Conservation (phyloP, 345 rosid species). For the Hirschfeldia incana region DNA sequence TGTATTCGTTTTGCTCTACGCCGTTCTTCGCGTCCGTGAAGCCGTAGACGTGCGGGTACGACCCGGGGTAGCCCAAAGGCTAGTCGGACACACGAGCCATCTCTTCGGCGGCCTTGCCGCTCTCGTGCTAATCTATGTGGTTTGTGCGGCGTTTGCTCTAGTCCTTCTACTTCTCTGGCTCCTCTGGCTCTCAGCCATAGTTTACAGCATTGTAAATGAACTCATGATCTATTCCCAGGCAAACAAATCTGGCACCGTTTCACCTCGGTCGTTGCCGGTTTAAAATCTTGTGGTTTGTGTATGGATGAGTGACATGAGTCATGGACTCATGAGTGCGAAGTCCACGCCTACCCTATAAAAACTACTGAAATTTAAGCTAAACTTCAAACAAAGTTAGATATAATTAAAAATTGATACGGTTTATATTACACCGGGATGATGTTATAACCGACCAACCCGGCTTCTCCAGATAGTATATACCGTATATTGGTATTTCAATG, state of each 20-base stretch:
- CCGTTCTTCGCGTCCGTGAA: neutral
- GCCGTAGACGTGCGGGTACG: neutral
- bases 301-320: too few species aligned
- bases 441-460: too few species aligned
- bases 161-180: conserved; percentile 14
- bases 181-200: conserved; percentile 2
- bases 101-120: conserved; percentile 28
- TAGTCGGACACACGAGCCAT: conserved; percentile 18
- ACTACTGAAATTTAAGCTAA: too few species aligned
- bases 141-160: neutral
- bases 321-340: too few species aligned
- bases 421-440: too few species aligned
- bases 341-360: too few species aligned
- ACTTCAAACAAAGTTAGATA: too few species aligned
- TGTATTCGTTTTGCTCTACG: neutral
- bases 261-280: neutral
- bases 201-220: neutral
- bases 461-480: too few species aligned
- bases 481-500: too few species aligned
- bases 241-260: neutral
- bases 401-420: too few species aligned
- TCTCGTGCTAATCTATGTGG: neutral
- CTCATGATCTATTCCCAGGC: neutral
- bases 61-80: neutral
- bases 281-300: neutral